phyloP scores from a whole-genome alignment of 495 filamentous ascomycete species.

The Penicillium samsonianum region DNA sequence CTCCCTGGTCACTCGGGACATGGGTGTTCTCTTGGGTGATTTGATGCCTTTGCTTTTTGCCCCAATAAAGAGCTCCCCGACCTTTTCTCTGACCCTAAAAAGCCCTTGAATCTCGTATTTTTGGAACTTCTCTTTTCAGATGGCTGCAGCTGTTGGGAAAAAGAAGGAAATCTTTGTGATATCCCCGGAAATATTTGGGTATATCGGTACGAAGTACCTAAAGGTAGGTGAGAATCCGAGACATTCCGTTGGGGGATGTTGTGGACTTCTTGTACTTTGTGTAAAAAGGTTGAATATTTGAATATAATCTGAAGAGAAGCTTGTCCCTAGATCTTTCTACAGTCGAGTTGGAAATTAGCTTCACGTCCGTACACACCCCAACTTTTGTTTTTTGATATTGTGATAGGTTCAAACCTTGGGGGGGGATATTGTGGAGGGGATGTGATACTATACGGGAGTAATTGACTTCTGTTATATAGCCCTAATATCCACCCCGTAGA shows the following conservation, averaged over 20 bases:
- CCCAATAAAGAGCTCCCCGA: constrained; percentile 1
- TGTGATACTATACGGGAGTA: background rate
- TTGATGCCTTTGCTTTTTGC: background rate
- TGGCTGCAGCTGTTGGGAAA: background rate
- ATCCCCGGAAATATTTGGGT: background rate
- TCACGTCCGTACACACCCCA: constrained; percentile 10
- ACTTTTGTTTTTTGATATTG: background rate
- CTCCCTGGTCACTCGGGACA: constrained; percentile 11
- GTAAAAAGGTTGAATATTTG: constrained; percentile 6
- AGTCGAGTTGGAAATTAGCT: constrained; percentile 14
- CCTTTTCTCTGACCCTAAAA: background rate
- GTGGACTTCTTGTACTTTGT: constrained; percentile 8
- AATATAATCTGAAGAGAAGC: constrained; percentile 16
- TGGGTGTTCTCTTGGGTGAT: background rate
- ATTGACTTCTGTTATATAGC: background rate
- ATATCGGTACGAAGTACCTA: background rate
- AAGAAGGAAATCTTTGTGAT: background rate
- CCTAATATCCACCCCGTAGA: background rate
- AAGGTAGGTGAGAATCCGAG: constrained; percentile 1
- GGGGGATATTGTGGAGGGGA: too few species aligned
- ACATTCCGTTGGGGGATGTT: background rate
- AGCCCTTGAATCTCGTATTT: background rate
- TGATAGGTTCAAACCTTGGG: background rate
- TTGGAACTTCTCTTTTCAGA: constrained; percentile 1
- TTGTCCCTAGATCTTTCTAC: constrained; percentile 6